phyloP scores from a whole-genome alignment of 2,329 filamentous ascomycete genomes.

The Fusarium tanahbumbuense region DNA sequence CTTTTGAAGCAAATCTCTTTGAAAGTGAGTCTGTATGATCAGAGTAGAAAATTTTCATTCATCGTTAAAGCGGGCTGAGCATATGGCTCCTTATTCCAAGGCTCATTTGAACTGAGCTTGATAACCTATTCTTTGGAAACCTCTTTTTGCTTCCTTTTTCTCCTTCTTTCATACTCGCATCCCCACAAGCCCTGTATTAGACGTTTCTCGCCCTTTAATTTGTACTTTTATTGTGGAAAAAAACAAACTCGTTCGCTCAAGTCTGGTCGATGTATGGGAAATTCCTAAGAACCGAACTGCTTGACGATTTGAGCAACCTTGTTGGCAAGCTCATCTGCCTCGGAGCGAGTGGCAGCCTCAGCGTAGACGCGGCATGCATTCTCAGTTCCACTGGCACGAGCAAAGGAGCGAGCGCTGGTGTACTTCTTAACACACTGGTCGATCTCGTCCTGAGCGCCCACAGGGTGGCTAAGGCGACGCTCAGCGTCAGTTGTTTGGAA shows the following conservation, averaged over 20 bases:
- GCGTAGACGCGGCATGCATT: conserved; percentile 97
- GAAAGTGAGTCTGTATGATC: conserved; percentile 1
- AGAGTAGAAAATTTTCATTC: conserved; percentile 33
- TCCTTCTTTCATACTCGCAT: background rate
- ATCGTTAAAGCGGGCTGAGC: conserved; percentile 27
- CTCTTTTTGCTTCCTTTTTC: conserved; percentile 11
- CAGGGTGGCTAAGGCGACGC: conserved; percentile 82
- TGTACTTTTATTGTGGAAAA: conserved; percentile 22
- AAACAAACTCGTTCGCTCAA: conserved; percentile 12
- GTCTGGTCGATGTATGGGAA: conserved; percentile 4
- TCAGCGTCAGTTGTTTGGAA: conserved; percentile 96
- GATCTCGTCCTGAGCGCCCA: conserved; percentile 85
- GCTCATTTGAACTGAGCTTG: conserved; percentile 21
- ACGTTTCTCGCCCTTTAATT: background rate
- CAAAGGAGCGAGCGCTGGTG: conserved; percentile 88
- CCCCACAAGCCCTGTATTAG: conserved; percentile 6
- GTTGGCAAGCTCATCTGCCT: conserved; percentile 89
- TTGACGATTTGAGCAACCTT: conserved; percentile 83
- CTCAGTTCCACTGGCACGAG: conserved; percentile 92
- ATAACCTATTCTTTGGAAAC: conserved; percentile 18
- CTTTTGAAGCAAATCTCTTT: background rate
- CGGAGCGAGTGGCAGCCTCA: conserved; percentile 87
- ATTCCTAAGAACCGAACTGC: conserved; percentile 58
- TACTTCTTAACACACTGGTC: conserved; percentile 91
- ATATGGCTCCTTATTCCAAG: conserved; percentile 7